phyloP scores from a whole-genome alignment of 306 rosid genomes.

The Gastrolobium bilobum region DNA sequence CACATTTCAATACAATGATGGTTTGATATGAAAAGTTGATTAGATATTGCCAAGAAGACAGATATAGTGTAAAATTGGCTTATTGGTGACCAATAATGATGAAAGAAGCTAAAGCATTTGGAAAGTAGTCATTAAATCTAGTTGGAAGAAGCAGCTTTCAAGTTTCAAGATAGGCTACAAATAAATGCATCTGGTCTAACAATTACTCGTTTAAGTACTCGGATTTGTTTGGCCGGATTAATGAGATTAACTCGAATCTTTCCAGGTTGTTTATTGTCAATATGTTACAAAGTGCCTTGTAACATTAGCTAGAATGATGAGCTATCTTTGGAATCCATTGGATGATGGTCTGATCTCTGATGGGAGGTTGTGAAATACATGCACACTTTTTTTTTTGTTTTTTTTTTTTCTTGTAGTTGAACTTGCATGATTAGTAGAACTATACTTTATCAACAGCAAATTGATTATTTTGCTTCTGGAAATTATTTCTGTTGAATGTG shows the following conservation, averaged over 20 bases:
- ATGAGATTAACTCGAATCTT: conserved; percentile 23
- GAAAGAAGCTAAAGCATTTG: conserved; percentile 4
- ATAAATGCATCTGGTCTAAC: neutral
- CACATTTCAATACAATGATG: neutral
- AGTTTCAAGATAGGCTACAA: neutral
- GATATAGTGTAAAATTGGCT: neutral
- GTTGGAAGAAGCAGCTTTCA: neutral
- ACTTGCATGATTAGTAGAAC: neutral
- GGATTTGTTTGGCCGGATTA: conserved; percentile 7
- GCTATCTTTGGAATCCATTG: conserved; percentile 57
- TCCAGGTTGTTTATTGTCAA: conserved; percentile 57
- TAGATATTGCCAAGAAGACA: neutral
- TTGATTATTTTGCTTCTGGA: conserved; percentile 6
- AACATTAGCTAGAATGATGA: conserved; percentile 60
- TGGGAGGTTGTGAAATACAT: neutral
- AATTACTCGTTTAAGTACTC: neutral
- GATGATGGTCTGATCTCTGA: conserved; percentile 33
- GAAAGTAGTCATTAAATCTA: neutral
- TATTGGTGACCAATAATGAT: conserved; percentile 11
- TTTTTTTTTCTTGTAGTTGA: neutral
- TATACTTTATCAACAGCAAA: conserved; percentile 31
- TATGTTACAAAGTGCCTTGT: conserved; percentile 61
- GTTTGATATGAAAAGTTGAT: conserved; percentile 5
- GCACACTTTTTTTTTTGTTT: neutral
- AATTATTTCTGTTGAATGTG: neutral